phyloP scores from a whole-genome alignment of 306 rosid species.

The Medicago truncatula region MtrunA17r5.0-ANR NC_053043.1:11985001-11985500 shows the following conservation, averaged over 20 bases:
- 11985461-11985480: conserved; percentile 77
- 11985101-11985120: too few relatives aligned
- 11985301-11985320: conserved; percentile 77
- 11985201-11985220: too few relatives aligned
- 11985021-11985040: too few relatives aligned
- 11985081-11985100: too few relatives aligned
- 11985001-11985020: too few relatives aligned
- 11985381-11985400: conserved; percentile 78
- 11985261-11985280: background rate
- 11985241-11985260: background rate
- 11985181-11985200: too few relatives aligned
- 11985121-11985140: too few relatives aligned
- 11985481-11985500: conserved; percentile 70
- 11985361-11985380: conserved; percentile 65
- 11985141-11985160: too few relatives aligned
- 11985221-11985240: too few relatives aligned
- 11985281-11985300: background rate
- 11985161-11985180: too few relatives aligned
- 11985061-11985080: too few relatives aligned
- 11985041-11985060: too few relatives aligned
- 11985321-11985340: conserved; percentile 79
- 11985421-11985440: conserved; percentile 93
- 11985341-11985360: conserved; percentile 70
- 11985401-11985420: conserved; percentile 87
- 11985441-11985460: conserved; percentile 95